phyloP scores from a whole-genome alignment of 345 rosid species.

The Toxicodendron radicans region DNA sequence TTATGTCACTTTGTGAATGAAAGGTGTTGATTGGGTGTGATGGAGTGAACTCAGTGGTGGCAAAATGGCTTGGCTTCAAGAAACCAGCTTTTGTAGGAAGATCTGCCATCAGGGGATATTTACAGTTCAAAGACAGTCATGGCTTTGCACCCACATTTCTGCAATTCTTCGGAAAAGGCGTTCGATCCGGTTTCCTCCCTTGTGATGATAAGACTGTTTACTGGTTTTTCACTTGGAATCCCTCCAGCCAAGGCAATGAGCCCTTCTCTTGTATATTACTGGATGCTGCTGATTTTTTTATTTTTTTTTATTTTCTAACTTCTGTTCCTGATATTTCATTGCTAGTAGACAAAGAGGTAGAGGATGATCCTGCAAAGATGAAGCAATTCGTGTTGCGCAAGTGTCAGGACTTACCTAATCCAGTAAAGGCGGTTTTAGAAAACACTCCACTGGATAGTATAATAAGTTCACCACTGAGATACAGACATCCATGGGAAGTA shows the following conservation, averaged over 20 bases:
- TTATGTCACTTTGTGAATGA: not conserved
- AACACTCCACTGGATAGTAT: constrained; percentile 39
- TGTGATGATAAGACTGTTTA: constrained; percentile 34
- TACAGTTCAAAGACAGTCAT: constrained; percentile 38
- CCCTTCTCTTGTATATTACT: not conserved
- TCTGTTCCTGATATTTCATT: not conserved
- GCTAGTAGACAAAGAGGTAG: constrained; percentile 23
- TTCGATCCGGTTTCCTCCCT: constrained; percentile 35
- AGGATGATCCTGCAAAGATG: constrained; percentile 32
- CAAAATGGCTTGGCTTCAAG: constrained; percentile 65
- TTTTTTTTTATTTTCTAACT: not conserved
- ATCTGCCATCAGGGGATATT: constrained; percentile 46
- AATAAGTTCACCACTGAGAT: constrained; percentile 30
- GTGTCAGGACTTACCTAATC: constrained; percentile 35
- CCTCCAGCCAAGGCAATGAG: constrained; percentile 31
- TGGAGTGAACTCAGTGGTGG: constrained; percentile 66
- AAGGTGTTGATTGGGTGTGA: constrained; percentile 73
- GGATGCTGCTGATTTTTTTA: not conserved
- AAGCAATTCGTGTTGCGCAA: constrained; percentile 48
- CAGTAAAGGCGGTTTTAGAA: constrained; percentile 39
- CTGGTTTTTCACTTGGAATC: constrained; percentile 35
- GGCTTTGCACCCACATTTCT: constrained; percentile 24
- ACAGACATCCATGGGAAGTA: constrained; percentile 60
- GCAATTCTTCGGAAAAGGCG: constrained; percentile 38
- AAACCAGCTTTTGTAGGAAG: constrained; percentile 38